phyloP scores from a whole-genome alignment of 2,329 filamentous ascomycete species.

The Colletotrichum echinochloae region DNA sequence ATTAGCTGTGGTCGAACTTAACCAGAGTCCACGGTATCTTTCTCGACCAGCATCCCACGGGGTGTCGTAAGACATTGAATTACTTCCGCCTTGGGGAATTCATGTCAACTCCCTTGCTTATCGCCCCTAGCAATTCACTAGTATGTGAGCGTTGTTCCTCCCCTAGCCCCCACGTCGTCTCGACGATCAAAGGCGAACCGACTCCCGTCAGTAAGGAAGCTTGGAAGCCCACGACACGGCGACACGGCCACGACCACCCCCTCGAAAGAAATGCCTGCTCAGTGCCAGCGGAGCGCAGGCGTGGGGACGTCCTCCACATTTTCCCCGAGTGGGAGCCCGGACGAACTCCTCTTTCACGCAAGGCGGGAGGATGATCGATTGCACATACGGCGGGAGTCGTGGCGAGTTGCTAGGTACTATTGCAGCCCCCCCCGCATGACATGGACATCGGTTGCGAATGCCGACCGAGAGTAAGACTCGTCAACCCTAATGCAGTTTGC shows the following conservation, averaged over 20 bases:
- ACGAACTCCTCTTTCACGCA: constrained; percentile 39
- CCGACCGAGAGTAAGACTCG: constrained; percentile 13
- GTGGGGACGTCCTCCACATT: constrained; percentile 39
- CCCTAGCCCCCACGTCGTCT: background rate
- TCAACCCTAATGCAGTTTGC: constrained; percentile 2
- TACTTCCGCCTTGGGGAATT: too few relatives aligned
- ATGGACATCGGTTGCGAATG: constrained; percentile 31
- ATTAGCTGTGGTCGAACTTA: too few relatives aligned
- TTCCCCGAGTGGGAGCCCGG: constrained; percentile 40
- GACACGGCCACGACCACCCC: background rate
- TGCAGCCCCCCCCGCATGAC: constrained; percentile 27
- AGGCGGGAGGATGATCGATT: constrained; percentile 39
- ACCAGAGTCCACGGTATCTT: too few relatives aligned
- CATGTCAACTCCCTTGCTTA: background rate
- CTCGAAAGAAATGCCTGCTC: constrained; percentile 5
- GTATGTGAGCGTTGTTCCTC: background rate
- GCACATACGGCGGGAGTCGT: constrained; percentile 10
- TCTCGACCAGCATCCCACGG: background rate
- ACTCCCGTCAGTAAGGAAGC: background rate
- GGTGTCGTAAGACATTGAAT: background rate
- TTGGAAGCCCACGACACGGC: background rate
- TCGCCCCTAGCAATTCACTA: background rate
- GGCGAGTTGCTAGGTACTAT: too few relatives aligned
- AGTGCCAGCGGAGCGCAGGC: constrained; percentile 34
- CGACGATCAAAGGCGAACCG: background rate